These are phyloP conservation scores for Oidium heveae DNA, from an alignment of 2,329 filamentous ascomycete genomes.

Conservation along the genomic window DNA sequence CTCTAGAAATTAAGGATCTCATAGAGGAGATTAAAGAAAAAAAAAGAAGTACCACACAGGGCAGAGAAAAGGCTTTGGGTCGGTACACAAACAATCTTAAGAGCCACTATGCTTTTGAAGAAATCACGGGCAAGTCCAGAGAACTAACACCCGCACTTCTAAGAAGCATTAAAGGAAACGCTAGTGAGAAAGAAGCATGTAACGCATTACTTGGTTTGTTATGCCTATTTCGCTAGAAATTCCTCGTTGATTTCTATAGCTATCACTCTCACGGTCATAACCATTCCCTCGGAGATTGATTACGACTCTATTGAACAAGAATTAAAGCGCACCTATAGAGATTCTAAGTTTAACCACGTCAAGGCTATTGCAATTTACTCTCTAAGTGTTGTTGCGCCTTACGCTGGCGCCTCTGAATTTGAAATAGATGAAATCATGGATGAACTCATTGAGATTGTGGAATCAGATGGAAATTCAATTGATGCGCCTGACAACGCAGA, in stretches of 20 bases:
- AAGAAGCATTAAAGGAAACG: constrained; percentile 35
- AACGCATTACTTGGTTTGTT: constrained; percentile 30
- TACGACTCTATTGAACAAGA: constrained; percentile 30
- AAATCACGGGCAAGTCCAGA: constrained; percentile 25
- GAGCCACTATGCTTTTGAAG: constrained; percentile 32
- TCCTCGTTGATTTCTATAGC: constrained; percentile 16
- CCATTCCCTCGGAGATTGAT: constrained; percentile 30
- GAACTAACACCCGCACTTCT: constrained; percentile 34
- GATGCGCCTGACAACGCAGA: constrained; percentile 33
- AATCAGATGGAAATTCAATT: constrained; percentile 38
- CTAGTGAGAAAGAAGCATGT: constrained; percentile 34
- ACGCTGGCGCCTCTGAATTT: constrained; percentile 36
- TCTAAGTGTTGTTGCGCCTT: constrained; percentile 34
- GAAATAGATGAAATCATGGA: constrained; percentile 39
- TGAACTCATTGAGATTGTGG: constrained; percentile 39
- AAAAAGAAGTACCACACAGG: constrained; percentile 39
- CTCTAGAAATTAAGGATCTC: constrained; percentile 28
- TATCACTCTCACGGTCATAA: constrained; percentile 36
- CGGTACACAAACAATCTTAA: constrained; percentile 34
- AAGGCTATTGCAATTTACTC: constrained; percentile 44
- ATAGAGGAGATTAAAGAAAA: constrained; percentile 41
- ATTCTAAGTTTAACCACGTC: constrained; percentile 27
- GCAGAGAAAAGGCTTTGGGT: constrained; percentile 32
- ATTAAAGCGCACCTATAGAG: constrained; percentile 32
- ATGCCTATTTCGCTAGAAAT: background rate